A percentile compares a stretch with the other conserved stretches of the same genome.
Conservation (phyloP, 441 rosid genomes). For the Mallotus japonicus region DNA sequence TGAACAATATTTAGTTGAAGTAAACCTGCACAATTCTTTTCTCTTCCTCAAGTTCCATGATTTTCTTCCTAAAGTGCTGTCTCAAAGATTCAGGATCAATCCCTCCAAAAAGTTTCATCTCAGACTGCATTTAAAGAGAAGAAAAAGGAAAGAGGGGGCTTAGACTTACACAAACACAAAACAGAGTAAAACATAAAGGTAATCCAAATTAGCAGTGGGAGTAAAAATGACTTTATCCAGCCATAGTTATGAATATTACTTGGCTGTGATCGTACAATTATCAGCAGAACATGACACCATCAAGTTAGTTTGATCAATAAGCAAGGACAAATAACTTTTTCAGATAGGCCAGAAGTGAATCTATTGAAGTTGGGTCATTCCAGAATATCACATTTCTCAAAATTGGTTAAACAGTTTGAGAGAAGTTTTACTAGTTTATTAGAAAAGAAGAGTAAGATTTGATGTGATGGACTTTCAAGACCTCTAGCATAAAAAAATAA, state of each 20-base stretch:
- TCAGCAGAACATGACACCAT: neutral
- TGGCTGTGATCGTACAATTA: neutral
- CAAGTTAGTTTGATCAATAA: neutral
- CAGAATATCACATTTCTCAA: neutral
- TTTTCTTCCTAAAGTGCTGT: slow-evolving; percentile 94
- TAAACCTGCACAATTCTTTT: slow-evolving; percentile 80
- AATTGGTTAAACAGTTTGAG: neutral
- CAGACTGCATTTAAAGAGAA: slow-evolving; percentile 56
- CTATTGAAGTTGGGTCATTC: neutral
- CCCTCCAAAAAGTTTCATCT: slow-evolving; percentile 87
- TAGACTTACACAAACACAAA: neutral
- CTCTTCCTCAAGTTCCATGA: slow-evolving; percentile 86
- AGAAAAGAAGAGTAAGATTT: neutral
- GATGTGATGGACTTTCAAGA: neutral
- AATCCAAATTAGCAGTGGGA: neutral
- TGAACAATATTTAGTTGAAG: slow-evolving; percentile 18
- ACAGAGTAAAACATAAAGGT: neutral
- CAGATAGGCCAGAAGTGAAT: neutral
- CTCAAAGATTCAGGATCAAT: slow-evolving; percentile 65
- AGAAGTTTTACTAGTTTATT: neutral
- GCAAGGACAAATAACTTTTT: slow-evolving; percentile 4
- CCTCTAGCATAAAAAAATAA: neutral
- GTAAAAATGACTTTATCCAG: neutral
- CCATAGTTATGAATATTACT: neutral
- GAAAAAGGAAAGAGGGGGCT: neutral